Evolutionary conservation across 371 early-diverging fungal genomes (phyloP), one percentile per base, ranked within the genome.

Genomic region (Umbelopsis sp.): DNA sequence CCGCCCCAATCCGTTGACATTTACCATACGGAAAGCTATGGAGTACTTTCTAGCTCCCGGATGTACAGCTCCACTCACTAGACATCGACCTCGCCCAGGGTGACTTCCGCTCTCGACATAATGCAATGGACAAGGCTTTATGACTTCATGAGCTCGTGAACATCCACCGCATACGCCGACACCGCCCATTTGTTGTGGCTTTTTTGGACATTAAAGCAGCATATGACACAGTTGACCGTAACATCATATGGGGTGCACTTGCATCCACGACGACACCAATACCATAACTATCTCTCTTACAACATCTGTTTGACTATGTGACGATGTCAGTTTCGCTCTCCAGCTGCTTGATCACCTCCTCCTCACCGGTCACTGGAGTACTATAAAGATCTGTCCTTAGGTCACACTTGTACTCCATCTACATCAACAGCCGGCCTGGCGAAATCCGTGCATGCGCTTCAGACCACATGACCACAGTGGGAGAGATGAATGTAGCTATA

Each of bases 121-220:
- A 76, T 67, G 67, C 76, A 14, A 50, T 78, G 0, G 78, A 77
- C 37, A 77, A 76, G 65, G 76, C 77, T 0, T 50, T 74, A 0
- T 71, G 73, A 1, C 67, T 76, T 0, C 75, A 75, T 48, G 72
- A 72, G n/a, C 29, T 75, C 12, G 63, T 51, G 63, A 44, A 67
- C 5, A n/a, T 63, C 10, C 66, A 50, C 10, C 22, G 16, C 12
- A 7, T 35, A 1, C 3, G 9, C 3, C 63, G 71, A 25, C 18
- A 62, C 1, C 44, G 22, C 20, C 5, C 32, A 0, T 29, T 18
- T 48, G 20, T 41, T 45, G 65, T 51, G 1, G 62, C 70, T 10
- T 76, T 74, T 12, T 63, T 79, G 6, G 75, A 76, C 35, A 79
- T 79, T 45, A 72, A 73, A 24, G 69, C 79, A 2, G 74, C 79